Base-by-base conservation (phyloP, 257 asterid genomes). In the Ajuga chamaepitys region DNA sequence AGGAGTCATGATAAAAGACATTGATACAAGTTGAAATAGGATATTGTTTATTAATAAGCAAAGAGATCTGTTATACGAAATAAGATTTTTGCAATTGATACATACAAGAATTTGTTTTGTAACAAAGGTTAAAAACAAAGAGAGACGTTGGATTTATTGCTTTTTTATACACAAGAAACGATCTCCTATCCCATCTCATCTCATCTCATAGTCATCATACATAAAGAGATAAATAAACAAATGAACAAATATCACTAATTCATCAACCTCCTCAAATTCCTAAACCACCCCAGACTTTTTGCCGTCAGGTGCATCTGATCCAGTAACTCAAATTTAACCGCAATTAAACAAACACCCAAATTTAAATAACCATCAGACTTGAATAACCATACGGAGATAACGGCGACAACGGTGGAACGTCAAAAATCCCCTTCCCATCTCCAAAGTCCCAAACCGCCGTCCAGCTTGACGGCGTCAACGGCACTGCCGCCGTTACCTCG, bases 401-500 rank as follows among this genome's bases (percentile, higher is more conserved):
- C 70, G 97, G 98, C 26, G 97, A 88, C 14, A 88, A 28, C 50
- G 81, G 91, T 30, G 97, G 97, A 3, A 92, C 78, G 45, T 88
- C 97, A 57, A 88, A 92, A n/a, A 92, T 86, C 20, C 98, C 95
- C 60, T 81, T 80, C 55, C 51, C 89, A 14, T 88, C 92, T 0
- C 80, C 90, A n/a, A 74, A 14, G 53, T 85, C 95, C 98, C 95
- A 92, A 58, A 92, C 84, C 4, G 95, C 66, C 74, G 70, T 80
- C 98, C 98, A 92, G 60, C 66, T 87, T 2, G 98, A 85, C 74
- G 97, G 98, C 75, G 97, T 92, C 63, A 89, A 75, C 0, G 98
- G 92, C 34, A 67, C 70, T 0, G 87, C 74, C 25, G 79, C 78
- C 54, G 80, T 63, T 7, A 32, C 0, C 21, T 70, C 78, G 10